A percentile compares a stretch with the other conserved stretches of the same genome.
Evolutionary conservation across 2,329 filamentous ascomycete genomes (phyloP).

Genomic region (Claviceps paspali): DNA sequence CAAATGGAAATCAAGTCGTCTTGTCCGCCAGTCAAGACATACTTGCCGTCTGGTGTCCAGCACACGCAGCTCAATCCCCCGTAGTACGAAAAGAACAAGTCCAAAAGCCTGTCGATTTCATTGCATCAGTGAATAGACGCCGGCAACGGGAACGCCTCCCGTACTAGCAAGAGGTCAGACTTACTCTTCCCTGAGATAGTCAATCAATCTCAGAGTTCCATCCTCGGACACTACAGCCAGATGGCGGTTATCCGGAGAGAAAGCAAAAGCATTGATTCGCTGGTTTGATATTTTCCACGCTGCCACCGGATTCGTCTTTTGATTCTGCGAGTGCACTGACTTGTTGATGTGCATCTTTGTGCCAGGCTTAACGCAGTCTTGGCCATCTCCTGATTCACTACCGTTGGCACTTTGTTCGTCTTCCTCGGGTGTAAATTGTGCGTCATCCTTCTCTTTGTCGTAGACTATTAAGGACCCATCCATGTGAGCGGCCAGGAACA

Average conservation of each 20-base stretch:
- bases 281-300: conserved; percentile 89
- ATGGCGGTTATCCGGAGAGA: conserved; percentile 78
- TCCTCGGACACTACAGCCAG: conserved; percentile 86
- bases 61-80: conserved; percentile 85
- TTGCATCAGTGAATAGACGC: conserved; percentile 5
- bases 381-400: conserved; percentile 20
- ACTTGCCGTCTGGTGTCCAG: conserved; percentile 95
- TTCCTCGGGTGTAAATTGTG: conserved; percentile 59
- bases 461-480: conserved; percentile 87
- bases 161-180: conserved; percentile 17
- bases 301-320: conserved; percentile 83
- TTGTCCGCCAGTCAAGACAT: conserved; percentile 86
- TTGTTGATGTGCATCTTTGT: conserved; percentile 61
- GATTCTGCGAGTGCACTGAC: conserved; percentile 84
- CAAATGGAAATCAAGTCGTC: conserved; percentile 95
- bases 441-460: conserved; percentile 93
- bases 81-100: conserved; percentile 83
- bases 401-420: conserved; percentile 52
- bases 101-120: conserved; percentile 46
- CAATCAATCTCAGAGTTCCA: conserved; percentile 74
- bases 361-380: conserved; percentile 18
- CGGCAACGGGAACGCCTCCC: too few relatives aligned
- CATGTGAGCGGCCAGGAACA: conserved; percentile 84
- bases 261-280: conserved; percentile 77
- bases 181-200: conserved; percentile 81